phyloP scores from a whole-genome alignment of 1,284 basidiomycete species.

The Earliella scabrosa region DNA sequence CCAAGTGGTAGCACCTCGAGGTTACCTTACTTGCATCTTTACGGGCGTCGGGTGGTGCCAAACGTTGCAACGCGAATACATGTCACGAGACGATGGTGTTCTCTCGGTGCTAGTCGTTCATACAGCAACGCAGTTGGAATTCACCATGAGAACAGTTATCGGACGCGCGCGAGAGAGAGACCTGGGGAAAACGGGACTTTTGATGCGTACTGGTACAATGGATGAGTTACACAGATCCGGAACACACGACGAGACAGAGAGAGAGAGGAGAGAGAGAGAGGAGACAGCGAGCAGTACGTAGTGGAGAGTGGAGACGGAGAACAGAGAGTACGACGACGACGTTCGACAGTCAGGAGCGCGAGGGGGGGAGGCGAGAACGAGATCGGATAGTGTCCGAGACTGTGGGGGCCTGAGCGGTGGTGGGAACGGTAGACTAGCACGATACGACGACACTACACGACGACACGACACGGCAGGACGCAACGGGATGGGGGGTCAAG shows the following conservation, averaged over 20 bases:
- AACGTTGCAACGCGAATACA: no score
- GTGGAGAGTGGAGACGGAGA: not conserved
- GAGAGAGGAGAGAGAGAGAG: not conserved
- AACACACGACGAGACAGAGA: conserved; percentile 5
- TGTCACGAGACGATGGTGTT: no score
- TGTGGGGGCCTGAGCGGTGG: no score
- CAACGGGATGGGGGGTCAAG: not conserved
- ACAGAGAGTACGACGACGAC: not conserved
- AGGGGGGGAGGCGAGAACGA: not conserved
- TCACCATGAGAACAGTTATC: no score
- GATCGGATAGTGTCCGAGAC: not conserved
- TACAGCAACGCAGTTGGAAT: no score
- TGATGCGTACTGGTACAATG: conserved; percentile 29
- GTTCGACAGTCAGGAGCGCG: not conserved
- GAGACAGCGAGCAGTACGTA: not conserved
- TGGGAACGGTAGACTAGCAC: no score
- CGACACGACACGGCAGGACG: not conserved
- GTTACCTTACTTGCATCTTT: no score
- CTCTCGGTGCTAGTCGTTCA: no score
- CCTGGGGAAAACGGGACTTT: conserved; percentile 6
- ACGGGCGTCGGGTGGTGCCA: no score
- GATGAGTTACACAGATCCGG: conserved; percentile 21
- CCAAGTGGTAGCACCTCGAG: conserved; percentile 70
- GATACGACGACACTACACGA: no score
- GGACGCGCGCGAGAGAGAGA: not conserved